phyloP scores from a whole-genome alignment of 148 eudicot genomes.

The Dianthus caryophyllus region DNA sequence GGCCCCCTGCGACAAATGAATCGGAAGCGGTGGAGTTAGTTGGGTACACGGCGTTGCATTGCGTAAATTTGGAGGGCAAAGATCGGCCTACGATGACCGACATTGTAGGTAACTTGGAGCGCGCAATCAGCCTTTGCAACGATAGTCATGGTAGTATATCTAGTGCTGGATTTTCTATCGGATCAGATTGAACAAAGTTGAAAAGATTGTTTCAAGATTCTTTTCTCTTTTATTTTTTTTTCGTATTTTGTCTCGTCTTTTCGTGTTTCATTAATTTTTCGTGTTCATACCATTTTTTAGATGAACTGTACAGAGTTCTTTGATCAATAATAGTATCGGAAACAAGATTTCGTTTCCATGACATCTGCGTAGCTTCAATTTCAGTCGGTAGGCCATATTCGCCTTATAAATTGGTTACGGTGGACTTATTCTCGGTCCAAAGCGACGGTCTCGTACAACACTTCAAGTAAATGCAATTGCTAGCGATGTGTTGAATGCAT shows the following conservation, averaged over 20 bases:
- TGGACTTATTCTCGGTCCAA: conserved; percentile 5
- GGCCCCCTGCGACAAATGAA: conserved; percentile 54
- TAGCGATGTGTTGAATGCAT: background rate
- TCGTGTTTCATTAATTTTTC: conserved; percentile 5
- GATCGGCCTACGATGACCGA: conserved; percentile 86
- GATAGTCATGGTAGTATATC: conserved; percentile 85
- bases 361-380: background rate
- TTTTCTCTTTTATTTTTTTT: too few species aligned
- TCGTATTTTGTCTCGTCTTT: conserved; percentile 4
- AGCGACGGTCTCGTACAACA: background rate
- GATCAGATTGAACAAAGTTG: conserved; percentile 49
- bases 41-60: conserved; percentile 79
- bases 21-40: conserved; percentile 87
- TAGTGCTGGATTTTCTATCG: conserved; percentile 57
- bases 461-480: conserved; percentile 17
- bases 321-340: conserved; percentile 20
- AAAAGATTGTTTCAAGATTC: conserved; percentile 18
- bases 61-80: conserved; percentile 86
- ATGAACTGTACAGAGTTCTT: conserved; percentile 19
- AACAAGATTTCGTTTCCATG: background rate
- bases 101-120: conserved; percentile 80
- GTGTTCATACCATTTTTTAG: conserved; percentile 10
- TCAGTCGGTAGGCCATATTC: background rate
- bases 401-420: background rate
- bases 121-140: conserved; percentile 60